Evolutionary conservation across 805 yeast genomes (phyloP).

Genomic region (Barnettozyma wickerhamii): DNA sequence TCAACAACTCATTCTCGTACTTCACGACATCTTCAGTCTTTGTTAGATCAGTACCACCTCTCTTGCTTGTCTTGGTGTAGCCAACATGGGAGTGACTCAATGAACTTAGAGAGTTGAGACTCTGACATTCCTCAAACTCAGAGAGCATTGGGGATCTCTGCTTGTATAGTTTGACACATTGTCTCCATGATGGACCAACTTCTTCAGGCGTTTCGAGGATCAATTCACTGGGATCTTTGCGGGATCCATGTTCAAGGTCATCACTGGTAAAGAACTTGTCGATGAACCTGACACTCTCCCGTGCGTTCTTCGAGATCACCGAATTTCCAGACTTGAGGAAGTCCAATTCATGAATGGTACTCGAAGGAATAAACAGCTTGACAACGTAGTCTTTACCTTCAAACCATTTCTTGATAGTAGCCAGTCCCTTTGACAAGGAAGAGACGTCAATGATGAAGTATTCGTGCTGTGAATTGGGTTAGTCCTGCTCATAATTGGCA

Average conservation of each 20-base stretch:
- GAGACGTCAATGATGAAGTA: slow-evolving; percentile 62
- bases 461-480: slow-evolving; percentile 1
- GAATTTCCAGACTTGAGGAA: slow-evolving; percentile 50
- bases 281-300: slow-evolving; percentile 59
- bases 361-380: slow-evolving; percentile 47
- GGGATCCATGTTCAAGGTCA: neutral
- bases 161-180: slow-evolving; percentile 39
- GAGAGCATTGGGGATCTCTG: slow-evolving; percentile 40
- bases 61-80: neutral
- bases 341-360: slow-evolving; percentile 57
- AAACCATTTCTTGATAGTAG: slow-evolving; percentile 63
- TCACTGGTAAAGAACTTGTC: slow-evolving; percentile 34
- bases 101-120: neutral
- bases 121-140: slow-evolving; percentile 38
- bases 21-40: neutral
- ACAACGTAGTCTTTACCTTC: slow-evolving; percentile 31
- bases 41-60: neutral
- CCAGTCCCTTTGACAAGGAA: slow-evolving; percentile 64
- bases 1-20: slow-evolving; percentile 8
- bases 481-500: neutral
- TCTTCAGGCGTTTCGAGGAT: slow-evolving; percentile 38
- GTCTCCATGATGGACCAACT: slow-evolving; percentile 47
- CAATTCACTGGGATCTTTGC: slow-evolving; percentile 23
- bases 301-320: slow-evolving; percentile 57
- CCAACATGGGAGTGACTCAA: neutral